Evolutionary conservation across 352 stramenopile species (phyloP).

Genomic region (Aphanomyces euteiches): DNA sequence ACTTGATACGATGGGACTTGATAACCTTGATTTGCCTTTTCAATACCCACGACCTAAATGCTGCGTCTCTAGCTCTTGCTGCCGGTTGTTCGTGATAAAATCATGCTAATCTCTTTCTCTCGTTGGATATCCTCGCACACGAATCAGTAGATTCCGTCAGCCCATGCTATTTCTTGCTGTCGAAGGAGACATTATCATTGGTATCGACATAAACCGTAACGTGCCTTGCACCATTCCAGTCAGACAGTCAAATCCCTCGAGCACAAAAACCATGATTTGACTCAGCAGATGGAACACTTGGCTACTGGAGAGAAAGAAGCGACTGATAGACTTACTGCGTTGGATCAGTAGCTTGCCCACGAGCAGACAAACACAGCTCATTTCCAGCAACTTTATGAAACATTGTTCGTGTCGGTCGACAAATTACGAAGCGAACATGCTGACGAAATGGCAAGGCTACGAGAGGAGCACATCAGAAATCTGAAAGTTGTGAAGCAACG

Average conservation of each 20-base stretch:
- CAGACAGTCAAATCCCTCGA: neutral
- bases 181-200: constrained; percentile 3
- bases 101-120: neutral
- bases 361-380: neutral
- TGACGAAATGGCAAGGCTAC: constrained; percentile 13
- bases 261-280: neutral
- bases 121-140: constrained; percentile 17
- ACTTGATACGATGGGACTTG: too few species aligned
- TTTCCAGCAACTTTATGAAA: constrained; percentile 11
- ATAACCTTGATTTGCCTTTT: too few species aligned
- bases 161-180: constrained; percentile 20
- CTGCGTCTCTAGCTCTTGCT: too few species aligned
- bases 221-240: neutral
- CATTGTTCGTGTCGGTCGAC: neutral
- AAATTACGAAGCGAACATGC: neutral
- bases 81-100: too few species aligned
- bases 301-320: neutral
- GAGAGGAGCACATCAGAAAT: constrained; percentile 3
- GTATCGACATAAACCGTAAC: constrained; percentile 23
- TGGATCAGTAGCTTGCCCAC: neutral
- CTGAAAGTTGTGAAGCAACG: neutral
- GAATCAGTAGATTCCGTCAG: neutral
- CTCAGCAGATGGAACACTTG: neutral
- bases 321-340: neutral
- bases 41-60: too few species aligned